These are phyloP conservation scores for Fusarium sp. DNA, from an alignment of 2,329 filamentous ascomycete genomes.

Conservation along the genomic window DNA sequence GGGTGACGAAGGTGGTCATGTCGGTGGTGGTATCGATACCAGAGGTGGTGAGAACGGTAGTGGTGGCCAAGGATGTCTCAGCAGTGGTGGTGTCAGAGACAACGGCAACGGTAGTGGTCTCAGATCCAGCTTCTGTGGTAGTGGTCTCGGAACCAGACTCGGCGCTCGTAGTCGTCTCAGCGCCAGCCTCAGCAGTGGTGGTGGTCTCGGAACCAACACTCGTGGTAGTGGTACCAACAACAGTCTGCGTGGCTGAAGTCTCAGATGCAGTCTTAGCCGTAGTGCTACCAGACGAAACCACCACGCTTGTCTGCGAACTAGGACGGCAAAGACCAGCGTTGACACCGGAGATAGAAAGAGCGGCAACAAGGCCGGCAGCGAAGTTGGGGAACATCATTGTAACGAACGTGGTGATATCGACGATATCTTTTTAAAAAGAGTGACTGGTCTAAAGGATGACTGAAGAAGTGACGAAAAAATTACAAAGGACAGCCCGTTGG, in stretches of 20 bases:
- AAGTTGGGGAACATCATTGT: conserved; percentile 1
- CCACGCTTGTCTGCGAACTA: not conserved
- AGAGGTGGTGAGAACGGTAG: not conserved
- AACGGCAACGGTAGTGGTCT: not conserved
- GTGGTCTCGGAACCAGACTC: not conserved
- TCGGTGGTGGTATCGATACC: not conserved
- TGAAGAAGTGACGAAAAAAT: not conserved
- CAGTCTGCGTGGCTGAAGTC: not conserved
- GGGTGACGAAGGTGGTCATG: not conserved
- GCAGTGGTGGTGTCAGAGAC: not conserved
- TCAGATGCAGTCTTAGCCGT: not conserved
- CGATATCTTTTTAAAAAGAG: conserved; percentile 2
- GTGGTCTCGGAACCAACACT: not conserved
- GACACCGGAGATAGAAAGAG: not conserved
- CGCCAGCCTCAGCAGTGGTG: not conserved
- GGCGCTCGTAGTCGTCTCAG: not conserved
- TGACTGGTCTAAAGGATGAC: not conserved
- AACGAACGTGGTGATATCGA: not conserved
- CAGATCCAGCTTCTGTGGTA: not conserved
- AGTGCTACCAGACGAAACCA: not conserved
- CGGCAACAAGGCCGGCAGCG: not conserved
- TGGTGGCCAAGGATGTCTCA: not conserved
- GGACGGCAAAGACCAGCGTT: conserved; percentile 6
- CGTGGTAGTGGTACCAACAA: not conserved
- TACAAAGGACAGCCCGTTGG: not conserved